Evolutionary conservation across 2,329 filamentous ascomycete genomes (phyloP).

Genomic region (Ascosphaera acerosa): DNA sequence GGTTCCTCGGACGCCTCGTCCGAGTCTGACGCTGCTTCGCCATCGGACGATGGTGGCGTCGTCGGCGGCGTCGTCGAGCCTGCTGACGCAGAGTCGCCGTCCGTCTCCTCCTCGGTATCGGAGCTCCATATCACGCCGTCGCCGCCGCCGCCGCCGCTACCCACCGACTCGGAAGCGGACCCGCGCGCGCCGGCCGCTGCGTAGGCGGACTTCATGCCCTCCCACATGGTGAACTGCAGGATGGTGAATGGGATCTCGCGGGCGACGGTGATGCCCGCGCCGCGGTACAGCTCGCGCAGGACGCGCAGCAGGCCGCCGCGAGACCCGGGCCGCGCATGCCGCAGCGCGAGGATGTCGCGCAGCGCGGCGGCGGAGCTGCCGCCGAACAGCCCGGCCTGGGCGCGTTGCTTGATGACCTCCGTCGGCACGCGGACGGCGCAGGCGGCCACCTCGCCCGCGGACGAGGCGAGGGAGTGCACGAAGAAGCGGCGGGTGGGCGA

Average conservation of each 20-base stretch:
- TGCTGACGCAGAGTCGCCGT: slow-evolving; percentile 7
- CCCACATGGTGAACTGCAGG: slow-evolving; percentile 94
- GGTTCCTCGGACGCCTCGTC: no score
- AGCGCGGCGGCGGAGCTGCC: slow-evolving; percentile 42
- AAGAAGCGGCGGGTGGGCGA: no score
- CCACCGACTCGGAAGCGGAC: no score
- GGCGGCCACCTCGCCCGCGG: slow-evolving; percentile 68
- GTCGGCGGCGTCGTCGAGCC: slow-evolving; percentile 9
- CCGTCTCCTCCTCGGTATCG: no score
- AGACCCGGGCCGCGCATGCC: slow-evolving; percentile 13
- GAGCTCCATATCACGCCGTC: no score
- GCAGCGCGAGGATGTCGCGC: slow-evolving; percentile 36
- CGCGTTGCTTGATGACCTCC: slow-evolving; percentile 90
- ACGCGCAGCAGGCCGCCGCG: slow-evolving; percentile 29
- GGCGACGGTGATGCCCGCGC: slow-evolving; percentile 78
- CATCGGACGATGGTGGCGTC: no score
- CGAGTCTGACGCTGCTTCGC: no score
- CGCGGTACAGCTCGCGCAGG: slow-evolving; percentile 62
- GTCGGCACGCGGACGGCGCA: slow-evolving; percentile 84
- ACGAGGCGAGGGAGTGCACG: slow-evolving; percentile 65
- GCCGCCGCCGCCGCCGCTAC: no score
- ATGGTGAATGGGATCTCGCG: slow-evolving; percentile 94
- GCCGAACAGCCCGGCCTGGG: slow-evolving; percentile 65
- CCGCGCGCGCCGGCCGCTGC: no score
- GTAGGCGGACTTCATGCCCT: slow-evolving; percentile 47